Base-by-base conservation (phyloP, 2,329 filamentous ascomycete species). In the Alternaria sp. region DNA sequence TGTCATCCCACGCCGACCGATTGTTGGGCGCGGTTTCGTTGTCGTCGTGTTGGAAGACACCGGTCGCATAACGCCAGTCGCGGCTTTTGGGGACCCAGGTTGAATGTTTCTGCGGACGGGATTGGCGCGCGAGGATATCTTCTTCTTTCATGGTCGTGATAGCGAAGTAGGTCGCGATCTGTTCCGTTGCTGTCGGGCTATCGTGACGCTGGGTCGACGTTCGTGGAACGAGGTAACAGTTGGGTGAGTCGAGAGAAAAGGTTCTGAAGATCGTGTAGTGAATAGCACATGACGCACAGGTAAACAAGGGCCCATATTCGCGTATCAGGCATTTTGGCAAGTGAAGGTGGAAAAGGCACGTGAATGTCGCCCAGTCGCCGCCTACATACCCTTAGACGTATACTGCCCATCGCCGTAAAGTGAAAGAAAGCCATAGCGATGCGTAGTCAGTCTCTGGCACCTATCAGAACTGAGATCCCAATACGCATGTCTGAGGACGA, bases 31-130 rank as follows among this genome's bases (percentile, higher is more conserved):
- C 51, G 12, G 49, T 59, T 15, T 65, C 59, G 25, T 56, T 59
- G 25, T 72, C 71, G 15, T 63, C 60, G 21, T 69, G 63, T 30
- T 59, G 63, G 21, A 57, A 67, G 5, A 69, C 57, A 1, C 65
- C 61, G 6, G 67, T 69, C 9, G 47, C 52, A 15, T 63, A 66
- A 19, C 67, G 63, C 67, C 70, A 70, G 54, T 72, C 70, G 54
- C 68, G 67, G 19, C 17, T 62, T 13, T 32, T 61, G 10, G 65
- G 67, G 3, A 63, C n/a, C 59, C 56, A 67, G 6, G 47, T 63
- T 0, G 66, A 69, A 43, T 67, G 49, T 9, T 57, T 64, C 43
- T 72, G 68, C 6, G 69, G 66, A 5, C 67, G 70, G 6, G 65
- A 62, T 2, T 66, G 61, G 49, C 62, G 63, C 15, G 54, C 52